Conservation (phyloP, 2,329 filamentous ascomycete species). For the Fusarium sp. region DNA sequence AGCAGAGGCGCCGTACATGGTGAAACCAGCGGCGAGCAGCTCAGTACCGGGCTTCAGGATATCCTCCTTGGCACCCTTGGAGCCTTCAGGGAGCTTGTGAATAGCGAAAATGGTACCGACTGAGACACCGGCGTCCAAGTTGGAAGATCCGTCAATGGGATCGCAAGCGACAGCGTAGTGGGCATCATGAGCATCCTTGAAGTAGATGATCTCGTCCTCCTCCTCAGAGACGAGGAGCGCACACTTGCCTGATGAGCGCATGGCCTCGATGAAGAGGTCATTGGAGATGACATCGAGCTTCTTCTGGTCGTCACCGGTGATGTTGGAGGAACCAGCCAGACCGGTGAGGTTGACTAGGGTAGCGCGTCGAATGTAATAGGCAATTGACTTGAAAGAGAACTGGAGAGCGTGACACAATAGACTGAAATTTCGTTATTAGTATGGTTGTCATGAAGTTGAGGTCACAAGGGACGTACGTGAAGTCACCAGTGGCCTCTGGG, state of each 20-base stretch:
- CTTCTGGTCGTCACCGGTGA: constrained; percentile 97
- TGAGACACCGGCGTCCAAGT: constrained; percentile 96
- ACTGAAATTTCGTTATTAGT: constrained; percentile 58
- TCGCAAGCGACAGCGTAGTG: constrained; percentile 97
- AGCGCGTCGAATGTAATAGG: constrained; percentile 97
- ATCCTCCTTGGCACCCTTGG: constrained; percentile 82
- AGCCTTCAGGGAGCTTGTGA: constrained; percentile 86
- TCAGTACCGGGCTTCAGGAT: constrained; percentile 90
- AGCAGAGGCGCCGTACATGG: constrained; percentile 98
- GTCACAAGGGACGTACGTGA: constrained; percentile 73
- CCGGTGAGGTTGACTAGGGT: constrained; percentile 96
- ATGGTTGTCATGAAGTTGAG: constrained; percentile 14
- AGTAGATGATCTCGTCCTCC: constrained; percentile 92
- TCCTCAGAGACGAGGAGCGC: constrained; percentile 97
- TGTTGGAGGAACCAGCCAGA: constrained; percentile 93
- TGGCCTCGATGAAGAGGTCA: constrained; percentile 95
- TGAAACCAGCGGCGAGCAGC: constrained; percentile 95
- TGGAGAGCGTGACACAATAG: constrained; percentile 97
- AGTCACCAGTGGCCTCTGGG: constrained; percentile 96
- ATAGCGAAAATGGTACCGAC: constrained; percentile 98
- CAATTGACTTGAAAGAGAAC: constrained; percentile 99
- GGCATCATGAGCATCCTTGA: constrained; percentile 78
- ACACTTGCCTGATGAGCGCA: constrained; percentile 92
- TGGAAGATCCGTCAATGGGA: constrained; percentile 97
- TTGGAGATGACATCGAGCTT: constrained; percentile 99